A percentile compares a stretch with the other conserved stretches of the same genome.
phyloP scores from a whole-genome alignment of 306 rosid species.

The Corylus heterophylla region DNA sequence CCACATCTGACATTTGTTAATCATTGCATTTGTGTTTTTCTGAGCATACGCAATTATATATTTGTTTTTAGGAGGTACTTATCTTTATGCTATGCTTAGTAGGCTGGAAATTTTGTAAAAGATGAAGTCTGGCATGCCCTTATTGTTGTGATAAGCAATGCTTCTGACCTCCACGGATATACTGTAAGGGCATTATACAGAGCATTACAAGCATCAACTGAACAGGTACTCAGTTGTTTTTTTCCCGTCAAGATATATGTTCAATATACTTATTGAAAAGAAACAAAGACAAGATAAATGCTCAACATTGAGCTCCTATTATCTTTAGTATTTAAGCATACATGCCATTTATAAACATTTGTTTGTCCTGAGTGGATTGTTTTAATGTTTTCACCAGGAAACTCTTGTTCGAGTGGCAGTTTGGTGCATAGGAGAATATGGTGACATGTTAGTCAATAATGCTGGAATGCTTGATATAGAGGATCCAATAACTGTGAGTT shows the following conservation, averaged over 20 bases:
- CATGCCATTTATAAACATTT: background rate
- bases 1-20: background rate
- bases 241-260: conserved; percentile 12
- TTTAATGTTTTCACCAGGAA: conserved; percentile 62
- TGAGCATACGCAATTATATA: conserved; percentile 13
- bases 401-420: conserved; percentile 94
- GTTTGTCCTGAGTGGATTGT: background rate
- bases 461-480: conserved; percentile 85
- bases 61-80: conserved; percentile 39
- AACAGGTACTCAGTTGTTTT: conserved; percentile 64
- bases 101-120: conserved; percentile 99
- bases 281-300: conserved; percentile 20
- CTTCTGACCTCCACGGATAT: conserved; percentile 95
- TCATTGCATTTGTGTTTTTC: background rate
- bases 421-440: conserved; percentile 98
- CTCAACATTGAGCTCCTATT: conserved; percentile 18
- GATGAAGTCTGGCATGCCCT: conserved; percentile 96
- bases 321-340: conserved; percentile 12
- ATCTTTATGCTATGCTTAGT: conserved; percentile 71
- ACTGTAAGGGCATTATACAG: conserved; percentile 85
- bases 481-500: conserved; percentile 85
- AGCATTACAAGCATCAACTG: conserved; percentile 74
- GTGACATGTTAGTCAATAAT: conserved; percentile 83
- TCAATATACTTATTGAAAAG: background rate
- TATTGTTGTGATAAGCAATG: conserved; percentile 87